These are phyloP conservation scores for Lasiosphaeriaceae sp. DNA, from an alignment of 495 filamentous ascomycete genomes.

Conservation along the genomic window DNA sequence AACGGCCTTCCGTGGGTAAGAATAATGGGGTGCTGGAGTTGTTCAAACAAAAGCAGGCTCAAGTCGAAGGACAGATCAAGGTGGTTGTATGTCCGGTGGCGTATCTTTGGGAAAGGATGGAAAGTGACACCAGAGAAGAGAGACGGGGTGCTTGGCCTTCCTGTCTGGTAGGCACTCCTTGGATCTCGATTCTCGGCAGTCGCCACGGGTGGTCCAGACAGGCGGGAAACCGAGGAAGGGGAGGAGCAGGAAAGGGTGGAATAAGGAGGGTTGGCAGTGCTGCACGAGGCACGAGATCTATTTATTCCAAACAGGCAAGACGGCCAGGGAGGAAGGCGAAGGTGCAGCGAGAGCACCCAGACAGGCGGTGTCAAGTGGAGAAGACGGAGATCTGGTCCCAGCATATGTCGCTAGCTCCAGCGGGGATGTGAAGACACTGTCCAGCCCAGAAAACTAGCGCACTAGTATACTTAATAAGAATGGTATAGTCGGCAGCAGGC, in stretches of 20 bases:
- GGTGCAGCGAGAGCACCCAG: constrained; percentile 14
- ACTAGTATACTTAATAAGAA: constrained; percentile 5
- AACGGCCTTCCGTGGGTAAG: too few relatives aligned
- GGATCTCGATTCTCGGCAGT: neutral
- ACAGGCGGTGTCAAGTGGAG: constrained; percentile 28
- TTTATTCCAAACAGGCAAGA: constrained; percentile 19
- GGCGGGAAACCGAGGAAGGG: constrained; percentile 7
- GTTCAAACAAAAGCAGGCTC: too few relatives aligned
- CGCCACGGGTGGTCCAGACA: constrained; percentile 6
- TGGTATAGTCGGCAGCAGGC: neutral
- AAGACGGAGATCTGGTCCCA: constrained; percentile 21
- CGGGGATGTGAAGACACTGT: neutral
- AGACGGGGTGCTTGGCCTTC: neutral
- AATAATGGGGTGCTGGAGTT: too few relatives aligned
- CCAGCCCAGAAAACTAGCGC: neutral
- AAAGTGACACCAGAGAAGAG: too few relatives aligned
- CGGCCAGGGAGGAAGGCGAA: neutral
- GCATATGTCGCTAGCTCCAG: neutral
- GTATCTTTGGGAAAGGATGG: too few relatives aligned
- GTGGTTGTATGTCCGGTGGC: too few relatives aligned
- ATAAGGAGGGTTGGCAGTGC: constrained; percentile 11
- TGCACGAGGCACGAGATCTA: constrained; percentile 19
- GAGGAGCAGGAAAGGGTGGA: constrained; percentile 5
- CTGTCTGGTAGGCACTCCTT: neutral
- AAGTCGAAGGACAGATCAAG: too few relatives aligned